These are phyloP conservation scores for Prunus davidiana DNA, from an alignment of 306 rosid genomes.

Conservation along the genomic window DNA sequence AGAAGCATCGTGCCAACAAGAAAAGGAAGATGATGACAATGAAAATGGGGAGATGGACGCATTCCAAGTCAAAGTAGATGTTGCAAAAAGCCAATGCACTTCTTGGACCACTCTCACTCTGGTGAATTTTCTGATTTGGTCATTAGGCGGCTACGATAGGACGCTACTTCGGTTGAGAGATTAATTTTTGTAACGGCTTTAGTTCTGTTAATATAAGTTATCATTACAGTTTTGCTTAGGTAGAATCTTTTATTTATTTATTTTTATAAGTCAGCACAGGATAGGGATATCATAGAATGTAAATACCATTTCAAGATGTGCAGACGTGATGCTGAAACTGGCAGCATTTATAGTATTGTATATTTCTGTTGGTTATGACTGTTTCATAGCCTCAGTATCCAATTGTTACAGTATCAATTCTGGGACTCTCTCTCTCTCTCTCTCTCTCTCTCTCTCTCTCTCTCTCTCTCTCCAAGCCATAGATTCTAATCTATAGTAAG, in stretches of 20 bases:
- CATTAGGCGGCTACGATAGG: neutral
- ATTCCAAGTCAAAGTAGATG: conserved; percentile 11
- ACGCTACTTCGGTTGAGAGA: neutral
- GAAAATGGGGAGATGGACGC: conserved; percentile 59
- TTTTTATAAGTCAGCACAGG: neutral
- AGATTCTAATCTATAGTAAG: too few species aligned
- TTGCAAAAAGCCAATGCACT: neutral
- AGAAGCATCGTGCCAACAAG: conserved; percentile 75
- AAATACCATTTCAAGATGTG: neutral
- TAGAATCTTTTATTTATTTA: neutral
- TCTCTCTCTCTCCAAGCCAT: too few species aligned
- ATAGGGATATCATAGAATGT: neutral
- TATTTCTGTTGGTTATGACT: too few species aligned
- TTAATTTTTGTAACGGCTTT: neutral
- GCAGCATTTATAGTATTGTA: neutral
- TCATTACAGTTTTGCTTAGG: neutral
- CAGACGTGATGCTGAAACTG: neutral
- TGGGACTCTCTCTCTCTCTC: too few species aligned
- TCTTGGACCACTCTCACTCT: neutral
- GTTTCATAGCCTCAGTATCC: too few species aligned
- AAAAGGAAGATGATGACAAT: conserved; percentile 61
- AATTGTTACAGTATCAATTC: too few species aligned
- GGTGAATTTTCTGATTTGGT: neutral
- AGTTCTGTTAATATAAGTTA: neutral
- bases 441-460: too few species aligned